Conservation (phyloP, 140 eudicot species). For the Flaveria floridana region DNA sequence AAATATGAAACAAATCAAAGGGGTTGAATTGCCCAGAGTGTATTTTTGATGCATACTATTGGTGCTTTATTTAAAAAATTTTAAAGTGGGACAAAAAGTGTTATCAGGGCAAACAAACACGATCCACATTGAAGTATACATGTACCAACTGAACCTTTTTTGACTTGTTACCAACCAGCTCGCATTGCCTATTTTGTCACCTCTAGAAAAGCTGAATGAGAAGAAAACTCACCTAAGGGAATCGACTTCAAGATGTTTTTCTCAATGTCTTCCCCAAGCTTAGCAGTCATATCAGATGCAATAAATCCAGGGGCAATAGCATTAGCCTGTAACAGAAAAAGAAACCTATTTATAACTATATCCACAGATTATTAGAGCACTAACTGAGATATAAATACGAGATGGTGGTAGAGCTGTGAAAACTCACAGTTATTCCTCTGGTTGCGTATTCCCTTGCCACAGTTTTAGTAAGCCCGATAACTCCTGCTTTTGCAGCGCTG, state of each 20-base stretch:
- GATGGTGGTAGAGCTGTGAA: background rate
- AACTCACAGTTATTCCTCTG: constrained; percentile 83
- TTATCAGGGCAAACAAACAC: background rate
- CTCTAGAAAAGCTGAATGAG: background rate
- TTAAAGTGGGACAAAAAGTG: background rate
- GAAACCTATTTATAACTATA: constrained; percentile 1
- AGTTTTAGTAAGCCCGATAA: constrained; percentile 84
- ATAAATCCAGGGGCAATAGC: constrained; percentile 99
- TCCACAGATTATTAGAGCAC: background rate
- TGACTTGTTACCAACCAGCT: background rate
- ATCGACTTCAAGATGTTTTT: constrained; percentile 65
- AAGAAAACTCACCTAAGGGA: constrained; percentile 68
- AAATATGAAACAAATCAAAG: background rate
- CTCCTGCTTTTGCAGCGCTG: constrained; percentile 99
- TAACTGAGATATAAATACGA: background rate
- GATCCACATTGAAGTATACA: background rate
- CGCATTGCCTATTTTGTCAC: background rate
- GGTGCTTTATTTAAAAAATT: background rate
- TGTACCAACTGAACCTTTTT: background rate
- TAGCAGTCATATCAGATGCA: constrained; percentile 89
- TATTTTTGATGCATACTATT: background rate
- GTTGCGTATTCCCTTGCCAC: constrained; percentile 91
- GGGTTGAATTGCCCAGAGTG: background rate
- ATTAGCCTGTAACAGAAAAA: constrained; percentile 56
- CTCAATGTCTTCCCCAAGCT: constrained; percentile 72